These are phyloP conservation scores for Aspergillus luchuensis DNA, from an alignment of 2,329 filamentous ascomycete genomes.

Conservation along the genomic window DNA sequence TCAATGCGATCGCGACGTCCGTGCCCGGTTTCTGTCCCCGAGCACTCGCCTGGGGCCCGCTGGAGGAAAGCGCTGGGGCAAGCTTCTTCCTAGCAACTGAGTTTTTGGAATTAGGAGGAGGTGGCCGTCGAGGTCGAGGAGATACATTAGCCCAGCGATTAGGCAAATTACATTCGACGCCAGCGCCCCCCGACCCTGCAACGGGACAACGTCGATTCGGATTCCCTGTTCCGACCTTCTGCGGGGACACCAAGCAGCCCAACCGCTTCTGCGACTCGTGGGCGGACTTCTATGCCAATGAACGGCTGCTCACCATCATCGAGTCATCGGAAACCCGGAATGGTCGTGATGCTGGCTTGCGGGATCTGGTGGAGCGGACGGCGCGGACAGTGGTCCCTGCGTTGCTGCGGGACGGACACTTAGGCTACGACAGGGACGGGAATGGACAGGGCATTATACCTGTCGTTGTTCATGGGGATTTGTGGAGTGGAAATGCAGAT, in stretches of 20 bases:
- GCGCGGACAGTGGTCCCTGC: slow-evolving; percentile 69
- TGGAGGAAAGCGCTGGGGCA: slow-evolving; percentile 50
- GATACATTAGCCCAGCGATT: slow-evolving; percentile 69
- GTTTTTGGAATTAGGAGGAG: slow-evolving; percentile 68
- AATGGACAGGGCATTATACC: slow-evolving; percentile 64
- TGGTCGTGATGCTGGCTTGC: slow-evolving; percentile 65
- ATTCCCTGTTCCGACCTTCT: slow-evolving; percentile 82
- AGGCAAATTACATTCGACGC: slow-evolving; percentile 74
- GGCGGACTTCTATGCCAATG: slow-evolving; percentile 83
- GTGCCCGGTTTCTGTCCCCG: slow-evolving; percentile 76
- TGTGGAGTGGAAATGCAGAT: slow-evolving; percentile 89
- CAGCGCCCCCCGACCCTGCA: slow-evolving; percentile 57
- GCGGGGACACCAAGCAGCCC: slow-evolving; percentile 79
- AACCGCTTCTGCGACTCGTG: slow-evolving; percentile 74
- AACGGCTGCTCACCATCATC: slow-evolving; percentile 69
- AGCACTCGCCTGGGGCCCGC: slow-evolving; percentile 70
- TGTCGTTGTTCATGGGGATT: slow-evolving; percentile 83
- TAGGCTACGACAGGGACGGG: slow-evolving; percentile 52
- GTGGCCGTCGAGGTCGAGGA: slow-evolving; percentile 49
- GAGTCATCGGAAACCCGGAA: slow-evolving; percentile 60
- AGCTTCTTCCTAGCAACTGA: slow-evolving; percentile 68
- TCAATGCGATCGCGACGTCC: slow-evolving; percentile 74
- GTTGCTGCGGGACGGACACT: slow-evolving; percentile 68
- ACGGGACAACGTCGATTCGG: slow-evolving; percentile 65
- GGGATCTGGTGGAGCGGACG: slow-evolving; percentile 64